A percentile compares a stretch with the other conserved stretches of the same genome.
Evolutionary conservation across 2,329 filamentous ascomycete genomes (phyloP).

Genomic region (Furcasterigmium sp.): DNA sequence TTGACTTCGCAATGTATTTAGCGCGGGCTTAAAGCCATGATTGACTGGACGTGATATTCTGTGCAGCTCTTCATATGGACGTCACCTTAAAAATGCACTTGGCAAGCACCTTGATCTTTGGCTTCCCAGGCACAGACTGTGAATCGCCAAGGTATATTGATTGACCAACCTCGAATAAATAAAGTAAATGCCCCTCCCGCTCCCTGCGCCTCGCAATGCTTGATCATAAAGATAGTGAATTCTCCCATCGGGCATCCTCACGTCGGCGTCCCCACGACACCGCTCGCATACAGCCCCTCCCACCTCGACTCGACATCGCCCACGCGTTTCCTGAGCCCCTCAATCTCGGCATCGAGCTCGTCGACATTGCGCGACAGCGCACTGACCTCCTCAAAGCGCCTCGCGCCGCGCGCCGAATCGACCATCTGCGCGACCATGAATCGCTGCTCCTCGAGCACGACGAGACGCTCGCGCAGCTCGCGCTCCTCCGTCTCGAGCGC

Average conservation of each 20-base stretch:
- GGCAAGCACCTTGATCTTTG: too few relatives aligned
- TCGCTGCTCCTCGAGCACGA: slow-evolving; percentile 85
- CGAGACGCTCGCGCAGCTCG: slow-evolving; percentile 69
- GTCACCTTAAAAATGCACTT: too few relatives aligned
- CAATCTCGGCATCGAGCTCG: slow-evolving; percentile 76
- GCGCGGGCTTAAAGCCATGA: too few relatives aligned
- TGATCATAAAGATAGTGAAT: too few relatives aligned
- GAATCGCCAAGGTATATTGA: too few relatives aligned
- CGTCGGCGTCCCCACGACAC: neutral
- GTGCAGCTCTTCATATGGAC: too few relatives aligned
- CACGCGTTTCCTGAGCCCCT: slow-evolving; percentile 58
- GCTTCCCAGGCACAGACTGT: too few relatives aligned
- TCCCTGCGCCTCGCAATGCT: slow-evolving; percentile 1
- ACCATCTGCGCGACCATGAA: slow-evolving; percentile 89
- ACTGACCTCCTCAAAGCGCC: slow-evolving; percentile 81
- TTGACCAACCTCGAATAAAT: too few relatives aligned
- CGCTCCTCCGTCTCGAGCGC: slow-evolving; percentile 78
- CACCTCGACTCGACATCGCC: slow-evolving; percentile 57
- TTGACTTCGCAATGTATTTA: too few relatives aligned
- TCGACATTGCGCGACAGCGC: slow-evolving; percentile 75
- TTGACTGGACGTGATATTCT: too few relatives aligned
- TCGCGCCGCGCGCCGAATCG: slow-evolving; percentile 64
- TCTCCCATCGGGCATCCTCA: too few relatives aligned
- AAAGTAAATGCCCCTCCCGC: neutral
- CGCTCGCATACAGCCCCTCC: slow-evolving; percentile 42